A percentile compares a stretch with the other conserved stretches of the same genome.
Conservation (phyloP, 352 stramenopile genomes). For the Peronospora belbahrii region DNA sequence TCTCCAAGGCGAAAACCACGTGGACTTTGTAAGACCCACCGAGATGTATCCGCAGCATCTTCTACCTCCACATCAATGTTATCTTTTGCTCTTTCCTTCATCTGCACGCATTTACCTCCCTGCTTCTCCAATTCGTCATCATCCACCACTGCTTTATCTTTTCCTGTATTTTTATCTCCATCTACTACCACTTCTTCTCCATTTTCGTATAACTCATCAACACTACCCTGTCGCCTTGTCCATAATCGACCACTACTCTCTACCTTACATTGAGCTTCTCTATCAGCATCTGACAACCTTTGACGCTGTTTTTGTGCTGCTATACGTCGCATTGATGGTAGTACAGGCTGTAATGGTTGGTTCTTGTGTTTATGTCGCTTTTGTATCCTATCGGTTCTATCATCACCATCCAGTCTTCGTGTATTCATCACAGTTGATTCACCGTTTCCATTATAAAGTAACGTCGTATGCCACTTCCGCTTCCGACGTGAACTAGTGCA, state of each 20-base stretch:
- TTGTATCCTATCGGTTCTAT: not conserved
- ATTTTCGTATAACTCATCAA: constrained; percentile 1
- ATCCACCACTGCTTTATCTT: constrained; percentile 6
- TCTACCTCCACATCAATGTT: constrained; percentile 17
- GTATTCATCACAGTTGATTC: constrained; percentile 3
- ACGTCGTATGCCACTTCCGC: constrained; percentile 69
- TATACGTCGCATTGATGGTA: constrained; percentile 45
- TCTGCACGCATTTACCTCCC: not conserved
- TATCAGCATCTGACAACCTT: constrained; percentile 24
- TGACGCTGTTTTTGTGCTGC: constrained; percentile 37
- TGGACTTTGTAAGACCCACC: constrained; percentile 57
- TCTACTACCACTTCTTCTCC: constrained; percentile 7
- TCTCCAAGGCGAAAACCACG: constrained; percentile 52
- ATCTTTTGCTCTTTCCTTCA: not conserved
- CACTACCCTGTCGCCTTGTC: constrained; percentile 11
- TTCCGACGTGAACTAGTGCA: constrained; percentile 25
- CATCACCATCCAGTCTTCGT: not conserved
- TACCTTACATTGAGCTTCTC: constrained; percentile 15
- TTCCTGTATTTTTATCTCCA: constrained; percentile 1
- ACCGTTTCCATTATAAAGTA: constrained; percentile 20
- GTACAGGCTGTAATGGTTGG: constrained; percentile 32
- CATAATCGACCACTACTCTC: constrained; percentile 6
- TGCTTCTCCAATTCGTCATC: constrained; percentile 4
- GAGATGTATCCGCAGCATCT: constrained; percentile 28
- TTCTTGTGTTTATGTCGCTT: constrained; percentile 29